These are phyloP conservation scores for Calophaca sinica DNA, from an alignment of 306 rosid species.

Conservation along the genomic window DNA sequence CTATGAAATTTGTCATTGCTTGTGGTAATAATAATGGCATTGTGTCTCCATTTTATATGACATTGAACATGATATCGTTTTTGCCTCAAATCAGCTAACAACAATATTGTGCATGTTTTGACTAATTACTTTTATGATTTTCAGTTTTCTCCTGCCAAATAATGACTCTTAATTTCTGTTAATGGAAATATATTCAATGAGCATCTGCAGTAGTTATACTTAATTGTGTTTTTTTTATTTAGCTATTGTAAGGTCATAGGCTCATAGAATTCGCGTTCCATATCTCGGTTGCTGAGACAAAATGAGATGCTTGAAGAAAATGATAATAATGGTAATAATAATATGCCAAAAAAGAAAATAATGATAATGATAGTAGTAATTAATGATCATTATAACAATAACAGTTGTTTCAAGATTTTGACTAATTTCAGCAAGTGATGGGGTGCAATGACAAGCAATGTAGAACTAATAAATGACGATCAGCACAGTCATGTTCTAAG, in stretches of 20 bases:
- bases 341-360: neutral
- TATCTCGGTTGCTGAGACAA: no score
- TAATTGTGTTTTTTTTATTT: neutral
- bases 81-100: neutral
- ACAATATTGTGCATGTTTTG: neutral
- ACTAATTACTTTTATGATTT: slow-evolving; percentile 1
- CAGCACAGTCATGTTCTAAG: neutral
- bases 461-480: neutral
- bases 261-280: neutral
- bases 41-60: neutral
- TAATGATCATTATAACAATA: neutral
- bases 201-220: slow-evolving; percentile 34
- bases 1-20: slow-evolving; percentile 7
- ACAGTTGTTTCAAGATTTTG: neutral
- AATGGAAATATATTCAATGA: slow-evolving; percentile 20
- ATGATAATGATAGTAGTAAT: neutral
- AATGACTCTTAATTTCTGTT: slow-evolving; percentile 12
- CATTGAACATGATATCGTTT: slow-evolving; percentile 26
- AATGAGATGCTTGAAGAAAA: no score
- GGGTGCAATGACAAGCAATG: slow-evolving; percentile 4
- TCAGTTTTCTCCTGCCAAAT: slow-evolving; percentile 24
- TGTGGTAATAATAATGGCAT: neutral
- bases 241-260: slow-evolving; percentile 6
- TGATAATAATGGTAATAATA: no score
- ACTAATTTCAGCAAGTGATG: slow-evolving; percentile 17